Evolutionary conservation across 768 basidiomycete species (phyloP).

Genomic region (Kockovaella imperatae): DNA sequence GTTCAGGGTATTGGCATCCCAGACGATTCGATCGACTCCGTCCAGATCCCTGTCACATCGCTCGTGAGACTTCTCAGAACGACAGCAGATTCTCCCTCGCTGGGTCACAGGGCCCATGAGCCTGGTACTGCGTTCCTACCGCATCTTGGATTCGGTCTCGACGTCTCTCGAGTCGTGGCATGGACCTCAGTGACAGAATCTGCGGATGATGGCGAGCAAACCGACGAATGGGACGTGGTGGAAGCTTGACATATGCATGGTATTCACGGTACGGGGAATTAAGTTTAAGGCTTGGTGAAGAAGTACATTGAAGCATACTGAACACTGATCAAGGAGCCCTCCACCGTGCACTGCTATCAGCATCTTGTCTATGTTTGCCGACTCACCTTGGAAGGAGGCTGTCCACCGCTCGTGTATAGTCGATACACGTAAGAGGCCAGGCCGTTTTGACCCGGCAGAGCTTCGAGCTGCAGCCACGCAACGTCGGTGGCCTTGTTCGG

Average conservation of each 20-base stretch:
- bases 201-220: conserved; percentile 11
- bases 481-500: conserved; percentile 47
- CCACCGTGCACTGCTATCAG: conserved; percentile 44
- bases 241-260: conserved; percentile 1
- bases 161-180: conserved; percentile 29
- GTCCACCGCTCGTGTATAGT: conserved; percentile 53
- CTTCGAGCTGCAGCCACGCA: conserved; percentile 54
- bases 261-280: not conserved
- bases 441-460: conserved; percentile 46
- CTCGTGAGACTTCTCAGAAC: conserved; percentile 17
- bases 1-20: conserved; percentile 25
- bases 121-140: conserved; percentile 14
- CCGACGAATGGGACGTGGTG: conserved; percentile 26
- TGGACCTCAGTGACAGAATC: conserved; percentile 15
- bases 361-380: not conserved
- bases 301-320: conserved; percentile 40
- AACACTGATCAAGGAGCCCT: conserved; percentile 24
- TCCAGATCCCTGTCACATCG: conserved; percentile 17
- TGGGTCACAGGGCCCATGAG: conserved; percentile 22
- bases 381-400: conserved; percentile 49
- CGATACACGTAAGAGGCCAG: conserved; percentile 54
- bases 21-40: not conserved
- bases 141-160: conserved; percentile 31
- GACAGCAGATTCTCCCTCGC: conserved; percentile 8
- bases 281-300: conserved; percentile 24